Evolutionary conservation across 805 yeast genomes (phyloP).

Genomic region (Yarrowia sp.): DNA sequence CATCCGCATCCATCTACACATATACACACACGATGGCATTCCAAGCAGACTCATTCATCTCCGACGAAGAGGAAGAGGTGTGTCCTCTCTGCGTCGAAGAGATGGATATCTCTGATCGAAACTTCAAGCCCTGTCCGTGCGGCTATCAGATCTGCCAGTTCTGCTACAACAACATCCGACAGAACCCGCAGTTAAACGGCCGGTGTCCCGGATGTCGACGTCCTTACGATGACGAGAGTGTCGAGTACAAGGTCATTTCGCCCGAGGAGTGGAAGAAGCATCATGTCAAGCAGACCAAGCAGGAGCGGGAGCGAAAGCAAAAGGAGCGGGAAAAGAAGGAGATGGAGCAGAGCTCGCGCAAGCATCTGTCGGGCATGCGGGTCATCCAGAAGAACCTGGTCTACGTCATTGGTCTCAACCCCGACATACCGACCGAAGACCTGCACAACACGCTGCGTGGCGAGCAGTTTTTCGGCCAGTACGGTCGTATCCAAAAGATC

Average conservation of each 20-base stretch:
- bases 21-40: constrained; percentile 16
- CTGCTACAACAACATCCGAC: constrained; percentile 94
- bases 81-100: constrained; percentile 97
- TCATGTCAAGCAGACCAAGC: constrained; percentile 74
- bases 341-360: constrained; percentile 78
- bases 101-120: constrained; percentile 92
- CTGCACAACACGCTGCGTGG: constrained; percentile 77
- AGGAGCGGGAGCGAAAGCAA: constrained; percentile 70
- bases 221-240: constrained; percentile 86
- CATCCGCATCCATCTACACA: not conserved
- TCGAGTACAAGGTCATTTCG: constrained; percentile 78
- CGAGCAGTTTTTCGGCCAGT: constrained; percentile 96
- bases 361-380: constrained; percentile 93
- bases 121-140: constrained; percentile 99
- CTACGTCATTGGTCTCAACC: constrained; percentile 92
- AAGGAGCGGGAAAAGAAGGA: constrained; percentile 90
- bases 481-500: constrained; percentile 90
- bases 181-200: constrained; percentile 92
- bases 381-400: constrained; percentile 98
- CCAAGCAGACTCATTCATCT: constrained; percentile 22
- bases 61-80: constrained; percentile 25
- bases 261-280: constrained; percentile 85
- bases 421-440: constrained; percentile 80
- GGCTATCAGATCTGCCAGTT: constrained; percentile 98
- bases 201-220: constrained; percentile 98